Evolutionary conservation across 257 asterid genomes (phyloP).

Genomic region (Salvia rosmarinus): DNA sequence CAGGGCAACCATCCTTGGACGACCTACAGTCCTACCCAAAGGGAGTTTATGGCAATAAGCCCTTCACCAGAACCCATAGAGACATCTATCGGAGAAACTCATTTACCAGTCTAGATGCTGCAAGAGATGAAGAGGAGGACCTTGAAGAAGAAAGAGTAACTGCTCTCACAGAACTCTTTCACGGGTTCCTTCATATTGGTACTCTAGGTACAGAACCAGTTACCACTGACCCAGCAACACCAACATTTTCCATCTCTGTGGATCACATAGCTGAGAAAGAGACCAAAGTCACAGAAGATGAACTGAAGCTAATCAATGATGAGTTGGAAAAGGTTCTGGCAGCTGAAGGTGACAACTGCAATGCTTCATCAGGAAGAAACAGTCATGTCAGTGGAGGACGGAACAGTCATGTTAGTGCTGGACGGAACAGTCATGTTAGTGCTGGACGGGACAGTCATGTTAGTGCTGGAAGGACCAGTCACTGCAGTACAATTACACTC

Average conservation of each 20-base stretch:
- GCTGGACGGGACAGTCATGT: constrained; percentile 47
- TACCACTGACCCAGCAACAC: constrained; percentile 63
- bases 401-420: constrained; percentile 40
- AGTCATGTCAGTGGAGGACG: no score
- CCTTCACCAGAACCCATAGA: constrained; percentile 54
- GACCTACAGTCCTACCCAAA: constrained; percentile 49
- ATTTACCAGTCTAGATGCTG: constrained; percentile 65
- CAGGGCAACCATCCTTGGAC: constrained; percentile 64
- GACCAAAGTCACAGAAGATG: constrained; percentile 77
- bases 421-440: constrained; percentile 63
- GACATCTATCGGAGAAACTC: constrained; percentile 67
- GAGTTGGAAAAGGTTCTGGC: constrained; percentile 93
- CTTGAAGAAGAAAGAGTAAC: constrained; percentile 59
- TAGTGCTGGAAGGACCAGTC: constrained; percentile 63
- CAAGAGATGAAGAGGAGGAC: constrained; percentile 58
- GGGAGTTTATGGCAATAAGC: constrained; percentile 39
- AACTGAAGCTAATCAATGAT: constrained; percentile 78
- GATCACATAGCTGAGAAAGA: constrained; percentile 84
- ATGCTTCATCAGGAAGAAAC: constrained; percentile 61
- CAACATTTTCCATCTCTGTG: constrained; percentile 69
- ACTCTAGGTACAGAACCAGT: constrained; percentile 75
- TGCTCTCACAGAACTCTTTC: constrained; percentile 77
- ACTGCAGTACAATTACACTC: constrained; percentile 71
- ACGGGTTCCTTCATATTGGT: constrained; percentile 94
- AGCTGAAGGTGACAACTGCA: constrained; percentile 57